Base-by-base conservation (phyloP, 371 early-diverging fungal species). In the Mucor irregularis region DNA sequence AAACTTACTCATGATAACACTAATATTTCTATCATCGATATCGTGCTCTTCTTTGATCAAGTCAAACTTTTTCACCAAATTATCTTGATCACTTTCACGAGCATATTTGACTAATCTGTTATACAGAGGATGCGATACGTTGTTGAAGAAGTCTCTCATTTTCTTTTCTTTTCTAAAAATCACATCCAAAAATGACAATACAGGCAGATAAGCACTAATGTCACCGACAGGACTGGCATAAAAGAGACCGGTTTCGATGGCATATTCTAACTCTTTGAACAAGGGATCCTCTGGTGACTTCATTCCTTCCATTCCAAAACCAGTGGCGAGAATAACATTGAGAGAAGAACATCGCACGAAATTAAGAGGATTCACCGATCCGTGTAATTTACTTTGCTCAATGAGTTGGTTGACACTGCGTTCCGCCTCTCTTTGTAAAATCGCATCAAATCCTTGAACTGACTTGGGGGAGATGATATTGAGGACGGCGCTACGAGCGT, bases 1-100 rank as follows among this genome's bases (percentile, higher is more conserved):
- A n/a, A 31, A 25, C 56, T 53, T 70, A 68, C 74, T 48, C 28
- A 66, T 50, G 8, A 63, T 48, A 0, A 63, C 48, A 1, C 53
- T 6, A 13, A 68, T 26, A 25, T 49, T 50, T 21, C n/a, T 13
- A 16, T 58, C 64, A 33, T 58, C 58, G 21, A 64, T 29, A 3
- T 30, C 39, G 10, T 37, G 14, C 26, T 43, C 29, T 6, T 58
- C 45, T 22, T 50, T 64, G 7, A 54, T 28, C 9, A 22, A 17
- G 50, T 64, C 58, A 5, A 64, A 9, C 16, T 44, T 53, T 14
- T 58, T 58, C 2, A 49, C 22, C 26, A 58, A 22, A 31, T 42
- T 58, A 9, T 64, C 55, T 6, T 17, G 14, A 0, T 50, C 31
- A 22, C 50, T 53, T 26, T 46, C 46, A 8, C 44, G 37, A 0